phyloP scores from a whole-genome alignment of 1,284 basidiomycete species.

The Ganoderma meredithae region DNA sequence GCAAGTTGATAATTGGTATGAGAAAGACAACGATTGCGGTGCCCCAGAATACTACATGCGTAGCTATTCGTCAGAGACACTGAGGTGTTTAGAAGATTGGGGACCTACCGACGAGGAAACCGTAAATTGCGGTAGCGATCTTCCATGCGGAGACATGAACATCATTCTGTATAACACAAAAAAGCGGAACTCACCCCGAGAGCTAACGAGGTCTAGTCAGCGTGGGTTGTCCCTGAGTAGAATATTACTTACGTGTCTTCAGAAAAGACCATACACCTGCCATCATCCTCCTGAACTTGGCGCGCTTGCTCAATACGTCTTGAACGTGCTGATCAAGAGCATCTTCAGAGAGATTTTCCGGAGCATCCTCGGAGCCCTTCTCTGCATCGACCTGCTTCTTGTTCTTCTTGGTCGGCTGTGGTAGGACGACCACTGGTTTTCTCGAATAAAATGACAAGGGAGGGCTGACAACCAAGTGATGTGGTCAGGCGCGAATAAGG shows the following conservation, averaged over 20 bases:
- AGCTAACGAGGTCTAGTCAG: background rate
- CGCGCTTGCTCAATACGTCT: constrained; percentile 73
- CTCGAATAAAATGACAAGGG: constrained; percentile 73
- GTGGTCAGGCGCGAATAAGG: background rate
- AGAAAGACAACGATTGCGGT: constrained; percentile 84
- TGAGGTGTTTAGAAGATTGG: too few species aligned
- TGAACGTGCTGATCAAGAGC: constrained; percentile 83
- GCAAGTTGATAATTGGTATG: constrained; percentile 71
- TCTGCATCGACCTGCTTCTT: constrained; percentile 40
- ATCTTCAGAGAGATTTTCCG: constrained; percentile 53
- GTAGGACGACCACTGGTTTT: constrained; percentile 71
- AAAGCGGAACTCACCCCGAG: background rate
- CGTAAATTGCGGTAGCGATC: constrained; percentile 81
- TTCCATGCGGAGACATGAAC: constrained; percentile 38
- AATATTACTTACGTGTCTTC: constrained; percentile 62
- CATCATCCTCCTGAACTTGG: constrained; percentile 67
- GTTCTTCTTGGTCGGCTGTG: constrained; percentile 36
- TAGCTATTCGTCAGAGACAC: background rate
- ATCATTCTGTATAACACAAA: constrained; percentile 4
- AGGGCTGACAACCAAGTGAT: constrained; percentile 51
- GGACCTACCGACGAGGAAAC: constrained; percentile 72
- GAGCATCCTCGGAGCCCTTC: constrained; percentile 38
- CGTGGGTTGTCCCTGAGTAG: background rate
- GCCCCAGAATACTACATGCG: constrained; percentile 71
- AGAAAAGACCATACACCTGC: constrained; percentile 85